These are phyloP conservation scores for Albatrellus ellisii DNA, from an alignment of 768 basidiomycete species.

Conservation along the genomic window DNA sequence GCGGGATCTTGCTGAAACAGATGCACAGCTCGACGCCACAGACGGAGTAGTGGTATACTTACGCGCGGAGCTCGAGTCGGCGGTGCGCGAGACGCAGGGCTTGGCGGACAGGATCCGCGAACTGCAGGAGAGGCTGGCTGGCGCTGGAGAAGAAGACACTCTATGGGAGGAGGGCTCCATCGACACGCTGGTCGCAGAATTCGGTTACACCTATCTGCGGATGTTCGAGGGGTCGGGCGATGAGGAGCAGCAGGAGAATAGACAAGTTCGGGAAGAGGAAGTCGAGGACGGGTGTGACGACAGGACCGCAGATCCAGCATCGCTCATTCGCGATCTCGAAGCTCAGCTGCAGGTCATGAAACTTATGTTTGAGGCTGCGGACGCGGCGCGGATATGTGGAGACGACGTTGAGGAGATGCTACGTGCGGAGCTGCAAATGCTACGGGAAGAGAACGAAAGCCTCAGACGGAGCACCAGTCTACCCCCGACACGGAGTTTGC, in stretches of 20 bases:
- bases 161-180: constrained; percentile 10
- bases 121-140: neutral
- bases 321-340: too few relatives aligned
- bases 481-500: too few relatives aligned
- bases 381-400: constrained; percentile 11
- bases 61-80: constrained; percentile 6
- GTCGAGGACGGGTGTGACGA: too few relatives aligned
- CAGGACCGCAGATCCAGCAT: too few relatives aligned
- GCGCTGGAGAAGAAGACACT: constrained; percentile 8
- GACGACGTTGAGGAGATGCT: constrained; percentile 12
- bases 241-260: too few relatives aligned
- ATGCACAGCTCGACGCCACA: constrained; percentile 2
- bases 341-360: constrained; percentile 9
- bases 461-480: too few relatives aligned
- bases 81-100: neutral
- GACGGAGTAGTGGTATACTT: constrained; percentile 4
- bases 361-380: constrained; percentile 11
- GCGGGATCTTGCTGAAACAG: constrained; percentile 7
- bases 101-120: neutral
- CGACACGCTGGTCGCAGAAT: constrained; percentile 11
- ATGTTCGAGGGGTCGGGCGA: constrained; percentile 9
- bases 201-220: too few relatives aligned
- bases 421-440: constrained; percentile 2
- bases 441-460: neutral
- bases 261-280: too few relatives aligned